Evolutionary conservation across 2,329 filamentous ascomycete species (phyloP).

Genomic region (Clonostachys byssicola): DNA sequence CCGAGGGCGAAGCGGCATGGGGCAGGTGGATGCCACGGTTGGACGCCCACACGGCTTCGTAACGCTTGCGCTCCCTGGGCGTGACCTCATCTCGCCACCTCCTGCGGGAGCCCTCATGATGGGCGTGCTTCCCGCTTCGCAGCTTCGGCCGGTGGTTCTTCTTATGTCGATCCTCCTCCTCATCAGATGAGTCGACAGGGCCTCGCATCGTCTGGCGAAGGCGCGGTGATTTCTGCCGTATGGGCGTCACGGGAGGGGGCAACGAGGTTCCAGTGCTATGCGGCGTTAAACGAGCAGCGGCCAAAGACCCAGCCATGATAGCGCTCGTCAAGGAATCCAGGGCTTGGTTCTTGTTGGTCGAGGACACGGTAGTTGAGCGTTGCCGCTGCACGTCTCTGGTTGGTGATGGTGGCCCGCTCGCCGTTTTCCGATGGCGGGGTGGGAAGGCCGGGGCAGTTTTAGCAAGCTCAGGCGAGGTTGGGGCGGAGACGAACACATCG

Average conservation of each 20-base stretch:
- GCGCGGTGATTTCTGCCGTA: slow-evolving; percentile 41
- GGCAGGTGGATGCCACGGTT: slow-evolving; percentile 60
- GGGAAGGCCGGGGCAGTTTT: not conserved
- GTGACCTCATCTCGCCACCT: slow-evolving; percentile 76
- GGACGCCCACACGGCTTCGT: slow-evolving; percentile 81
- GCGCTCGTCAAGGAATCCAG: slow-evolving; percentile 67
- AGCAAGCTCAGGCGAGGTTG: slow-evolving; percentile 11
- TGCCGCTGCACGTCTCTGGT: slow-evolving; percentile 24
- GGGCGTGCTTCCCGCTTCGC: slow-evolving; percentile 58
- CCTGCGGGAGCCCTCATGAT: slow-evolving; percentile 71
- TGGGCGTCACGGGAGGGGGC: slow-evolving; percentile 27
- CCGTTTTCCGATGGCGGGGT: slow-evolving; percentile 7
- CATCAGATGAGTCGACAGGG: slow-evolving; percentile 34
- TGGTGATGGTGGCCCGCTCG: slow-evolving; percentile 26
- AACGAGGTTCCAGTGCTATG: slow-evolving; percentile 30
- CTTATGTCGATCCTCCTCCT: slow-evolving; percentile 37
- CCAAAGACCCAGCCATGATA: slow-evolving; percentile 71
- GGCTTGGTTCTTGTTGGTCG: slow-evolving; percentile 31
- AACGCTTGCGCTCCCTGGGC: slow-evolving; percentile 68
- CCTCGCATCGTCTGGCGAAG: slow-evolving; percentile 61
- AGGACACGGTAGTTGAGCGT: slow-evolving; percentile 17
- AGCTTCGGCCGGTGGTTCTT: slow-evolving; percentile 45
- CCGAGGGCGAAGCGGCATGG: slow-evolving; percentile 3
- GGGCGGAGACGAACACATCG: slow-evolving; percentile 19
- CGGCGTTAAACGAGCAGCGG: slow-evolving; percentile 51